A percentile compares a stretch with the other conserved stretches of the same genome.
Evolutionary conservation across 495 filamentous ascomycete species (phyloP).

Genomic region (Daldinia vernicosa): DNA sequence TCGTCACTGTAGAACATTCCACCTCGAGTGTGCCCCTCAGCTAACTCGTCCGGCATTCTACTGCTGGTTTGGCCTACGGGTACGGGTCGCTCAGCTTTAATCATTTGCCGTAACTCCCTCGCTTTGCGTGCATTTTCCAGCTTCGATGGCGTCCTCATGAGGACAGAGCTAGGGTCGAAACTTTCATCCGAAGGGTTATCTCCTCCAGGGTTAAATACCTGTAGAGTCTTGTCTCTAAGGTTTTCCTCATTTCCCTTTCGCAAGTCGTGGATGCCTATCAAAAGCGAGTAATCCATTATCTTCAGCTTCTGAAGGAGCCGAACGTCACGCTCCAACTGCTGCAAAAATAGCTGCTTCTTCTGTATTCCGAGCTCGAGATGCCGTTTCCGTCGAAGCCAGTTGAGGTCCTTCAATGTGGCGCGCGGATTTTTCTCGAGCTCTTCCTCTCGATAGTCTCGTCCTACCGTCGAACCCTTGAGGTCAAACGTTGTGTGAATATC

Average conservation of each 20-base stretch:
- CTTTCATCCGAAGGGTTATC: slow-evolving; percentile 63
- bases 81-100: slow-evolving; percentile 90
- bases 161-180: slow-evolving; percentile 60
- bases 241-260: slow-evolving; percentile 93
- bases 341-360: slow-evolving; percentile 86
- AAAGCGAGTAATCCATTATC: slow-evolving; percentile 98
- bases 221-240: slow-evolving; percentile 90
- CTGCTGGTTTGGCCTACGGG: slow-evolving; percentile 86
- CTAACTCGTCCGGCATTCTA: slow-evolving; percentile 86
- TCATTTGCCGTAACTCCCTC: slow-evolving; percentile 86
- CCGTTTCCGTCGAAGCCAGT: slow-evolving; percentile 89
- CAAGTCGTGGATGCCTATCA: slow-evolving; percentile 93
- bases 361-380: slow-evolving; percentile 86
- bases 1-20: slow-evolving; percentile 86
- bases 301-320: slow-evolving; percentile 82
- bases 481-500: slow-evolving; percentile 98
- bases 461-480: slow-evolving; percentile 95
- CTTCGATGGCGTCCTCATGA: slow-evolving; percentile 93
- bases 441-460: slow-evolving; percentile 88
- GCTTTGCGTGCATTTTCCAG: slow-evolving; percentile 92
- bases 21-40: slow-evolving; percentile 62
- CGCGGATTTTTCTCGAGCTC: slow-evolving; percentile 87
- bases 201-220: slow-evolving; percentile 93
- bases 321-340: slow-evolving; percentile 89
- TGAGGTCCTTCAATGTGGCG: slow-evolving; percentile 94